phyloP scores from a whole-genome alignment of 345 rosid genomes.

The Isatis tinctoria region DNA sequence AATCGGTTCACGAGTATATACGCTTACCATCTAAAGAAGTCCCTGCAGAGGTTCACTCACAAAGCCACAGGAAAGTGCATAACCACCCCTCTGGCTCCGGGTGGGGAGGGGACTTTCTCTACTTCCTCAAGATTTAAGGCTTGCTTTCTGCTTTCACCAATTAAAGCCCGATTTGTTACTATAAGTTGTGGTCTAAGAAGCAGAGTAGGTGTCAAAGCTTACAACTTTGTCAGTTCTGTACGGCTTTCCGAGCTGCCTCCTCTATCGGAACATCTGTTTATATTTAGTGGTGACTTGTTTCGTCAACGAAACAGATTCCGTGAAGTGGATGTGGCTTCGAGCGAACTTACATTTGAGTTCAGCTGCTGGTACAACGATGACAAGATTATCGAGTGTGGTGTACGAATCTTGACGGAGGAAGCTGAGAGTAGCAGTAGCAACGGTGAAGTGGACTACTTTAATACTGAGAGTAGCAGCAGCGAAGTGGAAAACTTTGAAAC shows the following conservation, averaged over 20 bases:
- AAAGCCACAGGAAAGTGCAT: neutral
- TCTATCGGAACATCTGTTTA: neutral
- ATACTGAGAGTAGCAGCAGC: neutral
- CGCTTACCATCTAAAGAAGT: neutral
- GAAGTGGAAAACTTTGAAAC: neutral
- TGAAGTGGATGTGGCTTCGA: neutral
- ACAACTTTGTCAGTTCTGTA: neutral
- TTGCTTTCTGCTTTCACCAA: neutral
- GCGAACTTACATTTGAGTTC: neutral
- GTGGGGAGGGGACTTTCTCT: neutral
- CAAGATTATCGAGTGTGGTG: conserved; percentile 12
- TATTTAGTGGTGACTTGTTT: neutral
- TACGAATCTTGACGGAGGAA: neutral
- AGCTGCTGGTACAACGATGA: neutral
- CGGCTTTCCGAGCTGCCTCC: neutral
- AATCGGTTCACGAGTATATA: neutral
- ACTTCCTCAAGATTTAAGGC: neutral
- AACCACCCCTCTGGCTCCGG: neutral
- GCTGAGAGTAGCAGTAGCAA: neutral
- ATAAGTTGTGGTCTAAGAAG: neutral
- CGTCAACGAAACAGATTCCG: neutral
- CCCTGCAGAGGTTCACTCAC: neutral
- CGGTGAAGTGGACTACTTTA: neutral
- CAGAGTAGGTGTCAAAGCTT: neutral
- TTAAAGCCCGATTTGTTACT: fast-evolving